Evolutionary conservation across 176 grass and related monocot genomes (phyloP).

Genomic region (Eragrostis nindensis): DNA sequence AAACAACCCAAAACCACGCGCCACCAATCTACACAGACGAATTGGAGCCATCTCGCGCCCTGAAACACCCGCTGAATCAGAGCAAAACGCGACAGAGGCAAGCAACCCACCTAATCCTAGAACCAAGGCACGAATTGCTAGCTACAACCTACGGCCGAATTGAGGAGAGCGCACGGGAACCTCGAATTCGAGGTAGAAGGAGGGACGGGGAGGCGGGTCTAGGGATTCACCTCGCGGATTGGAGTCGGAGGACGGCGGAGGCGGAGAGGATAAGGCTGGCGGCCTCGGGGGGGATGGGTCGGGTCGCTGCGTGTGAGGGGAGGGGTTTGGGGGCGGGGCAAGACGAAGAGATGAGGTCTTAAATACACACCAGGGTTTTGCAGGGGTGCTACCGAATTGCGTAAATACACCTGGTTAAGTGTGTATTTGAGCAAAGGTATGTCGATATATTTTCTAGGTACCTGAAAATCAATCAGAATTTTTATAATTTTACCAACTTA

Average conservation of each 20-base stretch:
- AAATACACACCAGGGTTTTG: conserved; percentile 51
- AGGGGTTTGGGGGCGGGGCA: background rate
- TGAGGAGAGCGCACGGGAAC: background rate
- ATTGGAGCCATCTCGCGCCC: background rate
- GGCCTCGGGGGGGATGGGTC: conserved; percentile 13
- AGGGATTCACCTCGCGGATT: conserved; percentile 24
- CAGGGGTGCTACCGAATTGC: background rate
- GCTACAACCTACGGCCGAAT: background rate
- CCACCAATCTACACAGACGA: background rate
- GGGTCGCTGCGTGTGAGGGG: background rate
- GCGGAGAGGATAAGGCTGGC: conserved; percentile 65
- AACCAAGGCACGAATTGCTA: background rate
- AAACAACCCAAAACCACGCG: background rate
- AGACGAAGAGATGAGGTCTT: conserved; percentile 36
- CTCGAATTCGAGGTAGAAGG: background rate
- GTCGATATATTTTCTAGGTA: background rate
- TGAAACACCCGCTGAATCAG: background rate
- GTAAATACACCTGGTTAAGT: background rate
- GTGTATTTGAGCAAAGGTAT: background rate
- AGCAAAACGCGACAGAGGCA: background rate
- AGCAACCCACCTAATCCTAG: background rate
- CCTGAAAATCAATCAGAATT: background rate
- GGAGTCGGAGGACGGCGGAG: conserved; percentile 1
- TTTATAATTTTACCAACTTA: too few relatives aligned
- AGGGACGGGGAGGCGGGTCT: background rate